A percentile compares a stretch with the other conserved stretches of the same genome.
Conservation (phyloP, 257 asterid species). For the Avicennia marina region DNA sequence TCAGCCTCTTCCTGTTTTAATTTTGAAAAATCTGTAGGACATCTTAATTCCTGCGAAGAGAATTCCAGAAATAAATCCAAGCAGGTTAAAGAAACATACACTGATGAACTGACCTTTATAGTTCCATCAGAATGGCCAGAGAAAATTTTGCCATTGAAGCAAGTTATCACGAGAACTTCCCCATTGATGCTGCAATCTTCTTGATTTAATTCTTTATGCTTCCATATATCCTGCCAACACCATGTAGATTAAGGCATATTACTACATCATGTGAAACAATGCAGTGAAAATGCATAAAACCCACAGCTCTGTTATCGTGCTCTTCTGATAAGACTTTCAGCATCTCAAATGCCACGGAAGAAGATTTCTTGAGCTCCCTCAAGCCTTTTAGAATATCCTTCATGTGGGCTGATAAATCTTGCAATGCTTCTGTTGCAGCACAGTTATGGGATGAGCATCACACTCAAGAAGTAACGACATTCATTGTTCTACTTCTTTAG, state of each 20-base stretch:
- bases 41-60: too few species aligned
- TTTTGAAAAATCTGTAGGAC: too few species aligned
- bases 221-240: constrained; percentile 68
- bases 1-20: too few species aligned
- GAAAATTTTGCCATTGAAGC: constrained; percentile 50
- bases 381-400: constrained; percentile 71
- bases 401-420: constrained; percentile 47
- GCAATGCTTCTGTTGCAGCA: constrained; percentile 52
- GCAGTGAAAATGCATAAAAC: constrained; percentile 11
- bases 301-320: constrained; percentile 65
- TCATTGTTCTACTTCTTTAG: too few species aligned
- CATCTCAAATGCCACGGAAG: constrained; percentile 65
- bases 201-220: constrained; percentile 48
- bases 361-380: constrained; percentile 71
- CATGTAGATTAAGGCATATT: constrained; percentile 6
- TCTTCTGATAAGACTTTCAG: constrained; percentile 61
- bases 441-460: too few species aligned
- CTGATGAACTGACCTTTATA: constrained; percentile 45
- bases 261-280: background rate
- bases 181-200: constrained; percentile 69
- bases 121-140: constrained; percentile 89
- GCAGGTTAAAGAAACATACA: background rate
- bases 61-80: background rate
- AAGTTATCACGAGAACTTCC: constrained; percentile 55
- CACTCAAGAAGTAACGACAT: too few species aligned